Base-by-base conservation (phyloP, 768 basidiomycete genomes). In the Candolleomyces aberdarensis region DNA sequence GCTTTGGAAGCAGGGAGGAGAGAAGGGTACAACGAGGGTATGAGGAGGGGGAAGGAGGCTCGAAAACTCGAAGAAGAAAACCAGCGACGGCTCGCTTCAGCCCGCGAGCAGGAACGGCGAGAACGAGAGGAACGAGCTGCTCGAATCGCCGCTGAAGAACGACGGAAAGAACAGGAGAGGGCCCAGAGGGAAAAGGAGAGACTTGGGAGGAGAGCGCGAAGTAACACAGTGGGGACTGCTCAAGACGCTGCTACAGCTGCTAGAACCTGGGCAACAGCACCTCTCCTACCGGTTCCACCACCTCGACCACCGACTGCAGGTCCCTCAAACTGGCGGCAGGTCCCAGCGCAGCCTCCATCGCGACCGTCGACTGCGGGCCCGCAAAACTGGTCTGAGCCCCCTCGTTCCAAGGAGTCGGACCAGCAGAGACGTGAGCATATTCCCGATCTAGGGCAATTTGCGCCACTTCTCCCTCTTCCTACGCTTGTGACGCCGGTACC, bases 1-100 rank as follows among this genome's bases (percentile, higher is more conserved):
- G 86, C 86, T 1, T 70, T 80, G 59, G 83, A 86, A 56, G 81
- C 86, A 63, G 86, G 85, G 5, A 68, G 81, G 44, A 73, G 77
- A 22, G 63, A 78, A 11, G 85, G 86, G 5, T 83, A 80, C 65
- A 76, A 77, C 63, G 78, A 84, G 63, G 85, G 85, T 3, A 52
- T 72, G 62, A 62, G 74, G 58, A 62, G 72, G 69, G 65, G 78
- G 60, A 52, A 69, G 70, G 43, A 59, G 39, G 64, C 59, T n/a
- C 53, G 52, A 56, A 58, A 58, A 32, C 49, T 58, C 58, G 17
- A 54, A 56, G 54, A 56, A 10, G 36, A 36, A 36, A 36, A 36
- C 36, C 36, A 36, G 36, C 62, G 61, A 17, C 39, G 57, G 8
- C 40, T 41, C 29, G 59, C 29, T 32, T 15, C 31, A n/a, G 19